These are phyloP conservation scores for Rhododendron ferrugineum DNA, from an alignment of 148 eudicot species.

Conservation along the genomic window DNA sequence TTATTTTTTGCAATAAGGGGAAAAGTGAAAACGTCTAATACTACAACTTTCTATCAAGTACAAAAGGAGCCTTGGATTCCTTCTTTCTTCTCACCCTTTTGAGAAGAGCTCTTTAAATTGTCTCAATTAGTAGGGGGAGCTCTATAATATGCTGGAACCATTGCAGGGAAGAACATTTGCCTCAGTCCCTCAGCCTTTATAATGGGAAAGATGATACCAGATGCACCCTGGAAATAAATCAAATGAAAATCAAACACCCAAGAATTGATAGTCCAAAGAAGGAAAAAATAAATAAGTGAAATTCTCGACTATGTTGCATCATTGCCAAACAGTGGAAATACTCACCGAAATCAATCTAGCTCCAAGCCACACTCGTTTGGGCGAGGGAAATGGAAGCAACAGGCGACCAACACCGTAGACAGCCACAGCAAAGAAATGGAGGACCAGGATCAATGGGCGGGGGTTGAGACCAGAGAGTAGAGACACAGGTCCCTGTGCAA, in stretches of 20 bases:
- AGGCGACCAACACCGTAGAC: slow-evolving; percentile 44
- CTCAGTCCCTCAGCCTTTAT: slow-evolving; percentile 38
- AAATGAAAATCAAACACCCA: not conserved
- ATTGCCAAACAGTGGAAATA: not conserved
- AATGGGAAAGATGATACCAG: slow-evolving; percentile 35
- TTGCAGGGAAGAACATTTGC: slow-evolving; percentile 44
- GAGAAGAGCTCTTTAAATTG: not conserved
- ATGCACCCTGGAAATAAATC: slow-evolving; percentile 22
- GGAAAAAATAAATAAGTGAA: not conserved
- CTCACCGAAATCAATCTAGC: slow-evolving; percentile 31
- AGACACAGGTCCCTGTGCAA: slow-evolving; percentile 31
- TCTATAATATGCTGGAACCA: slow-evolving; percentile 35
- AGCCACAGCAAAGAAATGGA: slow-evolving; percentile 50
- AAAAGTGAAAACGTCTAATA: not conserved
- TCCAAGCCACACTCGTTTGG: slow-evolving; percentile 29
- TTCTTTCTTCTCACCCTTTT: not conserved
- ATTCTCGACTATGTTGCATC: not conserved
- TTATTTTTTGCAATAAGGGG: not conserved
- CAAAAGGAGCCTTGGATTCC: not conserved
- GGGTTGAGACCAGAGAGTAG: slow-evolving; percentile 40
- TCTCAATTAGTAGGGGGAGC: slow-evolving; percentile 20
- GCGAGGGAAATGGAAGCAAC: slow-evolving; percentile 44
- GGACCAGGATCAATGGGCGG: slow-evolving; percentile 31
- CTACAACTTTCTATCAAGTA: not conserved
- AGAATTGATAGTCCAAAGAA: not conserved